phyloP scores from a whole-genome alignment of 208 protist genomes.

The Wallacemonas sp. region DNA sequence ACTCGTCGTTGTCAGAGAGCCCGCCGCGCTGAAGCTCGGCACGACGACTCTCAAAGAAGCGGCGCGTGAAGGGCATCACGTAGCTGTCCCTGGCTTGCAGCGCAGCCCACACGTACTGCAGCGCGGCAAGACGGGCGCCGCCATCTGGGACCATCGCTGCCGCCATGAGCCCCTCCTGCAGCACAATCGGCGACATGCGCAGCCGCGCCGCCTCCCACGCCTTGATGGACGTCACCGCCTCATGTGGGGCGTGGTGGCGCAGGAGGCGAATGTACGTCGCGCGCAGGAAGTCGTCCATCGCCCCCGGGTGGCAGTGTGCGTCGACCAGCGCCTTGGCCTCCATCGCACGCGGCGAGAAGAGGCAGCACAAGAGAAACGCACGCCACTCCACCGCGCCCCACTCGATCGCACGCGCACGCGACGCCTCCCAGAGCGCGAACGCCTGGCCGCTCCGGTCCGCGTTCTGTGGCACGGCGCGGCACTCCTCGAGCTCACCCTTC shows the following conservation, averaged over 20 bases:
- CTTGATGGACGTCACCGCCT: conserved; percentile 36
- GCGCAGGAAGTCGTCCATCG: conserved; percentile 88
- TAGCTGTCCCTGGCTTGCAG: conserved; percentile 71
- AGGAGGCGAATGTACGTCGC: conserved; percentile 76
- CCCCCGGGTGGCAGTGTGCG: conserved; percentile 27
- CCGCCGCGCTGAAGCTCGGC: conserved; percentile 28
- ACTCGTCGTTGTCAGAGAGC: conserved; percentile 21
- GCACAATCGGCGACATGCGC: conserved; percentile 70
- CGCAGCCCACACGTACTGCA: conserved; percentile 49
- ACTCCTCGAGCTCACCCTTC: conserved; percentile 85
- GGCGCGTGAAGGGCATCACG: conserved; percentile 83
- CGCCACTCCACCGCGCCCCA: conserved; percentile 89
- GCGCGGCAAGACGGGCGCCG: conserved; percentile 26
- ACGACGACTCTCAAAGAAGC: conserved; percentile 51
- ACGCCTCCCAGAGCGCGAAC: conserved; percentile 69
- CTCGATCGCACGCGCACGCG: conserved; percentile 67
- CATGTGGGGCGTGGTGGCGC: conserved; percentile 69
- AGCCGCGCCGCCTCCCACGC: conserved; percentile 33
- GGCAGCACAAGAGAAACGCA: conserved; percentile 82
- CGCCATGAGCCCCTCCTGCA: conserved; percentile 86
- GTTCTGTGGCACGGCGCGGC: conserved; percentile 68
- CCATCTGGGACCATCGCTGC: conserved; percentile 39
- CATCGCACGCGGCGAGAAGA: conserved; percentile 71
- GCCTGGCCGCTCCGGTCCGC: conserved; percentile 71
- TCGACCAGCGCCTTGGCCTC: conserved; percentile 70